Evolutionary conservation across 495 filamentous ascomycete species (phyloP), one percentile per base, ranked within the genome.

Genomic region (Podospora bellae-mahoneyi): DNA sequence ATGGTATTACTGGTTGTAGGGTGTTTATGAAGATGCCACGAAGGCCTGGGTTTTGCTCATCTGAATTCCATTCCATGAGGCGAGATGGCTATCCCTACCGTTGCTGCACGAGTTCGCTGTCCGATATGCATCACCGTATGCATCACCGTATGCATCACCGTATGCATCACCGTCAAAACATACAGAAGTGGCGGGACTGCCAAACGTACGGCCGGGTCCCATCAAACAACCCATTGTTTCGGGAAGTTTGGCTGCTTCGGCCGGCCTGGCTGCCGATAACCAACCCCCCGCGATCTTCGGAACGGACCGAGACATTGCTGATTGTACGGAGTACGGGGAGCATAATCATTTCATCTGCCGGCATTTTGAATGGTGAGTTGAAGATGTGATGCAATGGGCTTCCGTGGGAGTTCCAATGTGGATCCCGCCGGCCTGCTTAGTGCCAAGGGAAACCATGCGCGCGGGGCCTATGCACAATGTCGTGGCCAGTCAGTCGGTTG

Each of bases 21-120:
- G 2, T 3, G 15, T 48, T 48, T 48, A 10, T 48, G 39, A 13
- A 10, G 13, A 10, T 48, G 7, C 18, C 39, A 48, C 7, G 39
- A 18, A 48, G 15, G 39, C 18, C 6, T 18, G 39, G 39, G 39
- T 48, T 48, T 48, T 48, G 39, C 15, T 48, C 9, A 48, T 3
- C 3, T 13, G 39, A 48, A 48, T 48, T 48, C 5, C 5, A 10
- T 48, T 48, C 30, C 30, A 32, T 48, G 5, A 48, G 39, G 39
- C 39, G 39, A 48, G 39, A 48, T 48, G 6, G 39, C 13, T 10
- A 48, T 48, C 39, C 39, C 39, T 48, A 48, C 39, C 39, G 7
- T 48, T 61, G 26, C 16, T 23, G 19, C 61, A 63, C n/a, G 61
- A 63, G 61, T 63, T 63, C 61, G 61, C 61, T 63, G 61, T 34